A percentile compares a stretch with the other conserved stretches of the same genome.
Evolutionary conservation across 176 grass and related monocot genomes (phyloP).

Genomic region (Phyllostachys edulis): DNA sequence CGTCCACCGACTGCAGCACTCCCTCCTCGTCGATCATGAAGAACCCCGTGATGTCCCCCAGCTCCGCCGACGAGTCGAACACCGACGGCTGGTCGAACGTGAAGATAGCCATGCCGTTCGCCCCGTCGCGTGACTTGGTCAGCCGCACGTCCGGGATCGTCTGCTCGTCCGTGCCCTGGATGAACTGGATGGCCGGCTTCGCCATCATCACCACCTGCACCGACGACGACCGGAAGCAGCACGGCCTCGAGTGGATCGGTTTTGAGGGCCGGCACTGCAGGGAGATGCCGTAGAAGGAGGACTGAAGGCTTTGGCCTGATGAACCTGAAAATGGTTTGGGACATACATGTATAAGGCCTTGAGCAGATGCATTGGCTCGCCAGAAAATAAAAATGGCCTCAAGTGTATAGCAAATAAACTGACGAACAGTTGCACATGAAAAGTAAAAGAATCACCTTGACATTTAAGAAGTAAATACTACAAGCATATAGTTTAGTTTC

Average conservation of each 20-base stretch:
- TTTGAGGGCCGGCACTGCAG: conserved; percentile 35
- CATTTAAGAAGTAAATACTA: not conserved
- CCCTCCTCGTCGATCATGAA: conserved; percentile 93
- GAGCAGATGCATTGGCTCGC: not conserved
- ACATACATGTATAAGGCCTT: not conserved
- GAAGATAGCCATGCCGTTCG: conserved; percentile 77
- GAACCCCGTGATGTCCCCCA: conserved; percentile 89
- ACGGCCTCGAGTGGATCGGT: not conserved
- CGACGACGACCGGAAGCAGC: not conserved
- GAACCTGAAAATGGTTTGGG: conserved; percentile 8
- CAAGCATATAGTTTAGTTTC: not conserved
- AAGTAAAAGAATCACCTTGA: not conserved
- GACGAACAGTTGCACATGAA: not conserved
- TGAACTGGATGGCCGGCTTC: conserved; percentile 87
- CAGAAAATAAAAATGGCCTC: conserved; percentile 9
- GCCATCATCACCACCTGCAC: conserved; percentile 48
- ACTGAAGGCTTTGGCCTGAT: conserved; percentile 33
- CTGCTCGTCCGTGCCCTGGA: conserved; percentile 91
- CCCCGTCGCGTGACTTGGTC: conserved; percentile 88
- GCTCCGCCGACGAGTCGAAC: conserved; percentile 84
- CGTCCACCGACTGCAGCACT: conserved; percentile 74
- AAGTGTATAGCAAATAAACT: not conserved
- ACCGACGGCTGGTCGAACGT: conserved; percentile 79
- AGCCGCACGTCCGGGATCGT: conserved; percentile 86
- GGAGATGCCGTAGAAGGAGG: conserved; percentile 52